Conservation (phyloP, 2,329 filamentous ascomycete species). For the Pseudopithomyces maydicus region DNA sequence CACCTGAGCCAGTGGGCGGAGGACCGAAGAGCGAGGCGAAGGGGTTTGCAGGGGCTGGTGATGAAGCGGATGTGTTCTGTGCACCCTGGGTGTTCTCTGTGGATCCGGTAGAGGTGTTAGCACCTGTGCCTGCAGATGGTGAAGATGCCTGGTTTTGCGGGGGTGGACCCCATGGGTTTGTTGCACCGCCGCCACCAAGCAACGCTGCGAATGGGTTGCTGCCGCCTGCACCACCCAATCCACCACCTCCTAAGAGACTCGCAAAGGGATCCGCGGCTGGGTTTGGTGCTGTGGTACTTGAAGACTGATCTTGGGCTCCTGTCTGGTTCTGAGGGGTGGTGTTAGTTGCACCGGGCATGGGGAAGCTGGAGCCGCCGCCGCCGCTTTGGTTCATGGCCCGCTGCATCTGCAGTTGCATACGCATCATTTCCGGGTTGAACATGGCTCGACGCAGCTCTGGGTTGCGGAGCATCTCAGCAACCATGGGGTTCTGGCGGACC, state of each 20-base stretch:
- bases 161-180: conserved; percentile 42
- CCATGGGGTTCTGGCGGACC: conserved; percentile 86
- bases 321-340: conserved; percentile 66
- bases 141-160: conserved; percentile 24
- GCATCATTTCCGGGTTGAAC: conserved; percentile 84
- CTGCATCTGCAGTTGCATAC: conserved; percentile 83
- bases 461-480: conserved; percentile 84
- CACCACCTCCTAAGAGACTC: conserved; percentile 39
- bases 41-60: conserved; percentile 36
- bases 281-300: conserved; percentile 24
- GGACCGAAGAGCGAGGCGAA: conserved; percentile 60
- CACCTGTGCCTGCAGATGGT: conserved; percentile 29
- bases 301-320: conserved; percentile 45
- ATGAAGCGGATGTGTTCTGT: conserved; percentile 26
- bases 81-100: conserved; percentile 19
- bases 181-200: conserved; percentile 46
- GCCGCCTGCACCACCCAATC: conserved; percentile 35
- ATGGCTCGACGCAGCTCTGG: conserved; percentile 91
- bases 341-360: conserved; percentile 89
- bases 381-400: conserved; percentile 60
- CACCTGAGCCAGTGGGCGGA: conserved; percentile 17
- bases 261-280: conserved; percentile 54
- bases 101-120: conserved; percentile 11
- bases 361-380: conserved; percentile 67
- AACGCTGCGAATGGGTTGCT: conserved; percentile 63